Evolutionary conservation across 768 basidiomycete species (phyloP).

Genomic region (Candolleomyces eurysporus): DNA sequence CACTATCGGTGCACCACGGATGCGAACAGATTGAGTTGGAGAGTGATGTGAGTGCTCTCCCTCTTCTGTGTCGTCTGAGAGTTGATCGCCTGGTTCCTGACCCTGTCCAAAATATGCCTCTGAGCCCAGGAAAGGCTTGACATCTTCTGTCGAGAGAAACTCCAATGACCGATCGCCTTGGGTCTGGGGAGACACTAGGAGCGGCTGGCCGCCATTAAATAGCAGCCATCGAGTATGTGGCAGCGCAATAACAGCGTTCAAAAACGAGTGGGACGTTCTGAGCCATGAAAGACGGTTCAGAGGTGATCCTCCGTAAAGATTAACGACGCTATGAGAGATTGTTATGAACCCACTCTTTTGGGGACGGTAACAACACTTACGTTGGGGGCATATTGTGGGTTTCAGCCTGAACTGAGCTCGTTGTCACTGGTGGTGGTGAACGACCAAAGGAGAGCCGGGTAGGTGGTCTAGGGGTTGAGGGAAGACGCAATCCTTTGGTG

Average conservation of each 20-base stretch:
- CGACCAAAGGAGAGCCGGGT: not conserved
- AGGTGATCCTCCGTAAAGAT: slow-evolving; percentile 59
- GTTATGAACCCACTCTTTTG: no score
- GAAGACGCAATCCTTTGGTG: slow-evolving; percentile 4
- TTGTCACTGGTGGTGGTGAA: not conserved
- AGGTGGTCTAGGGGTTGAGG: not conserved
- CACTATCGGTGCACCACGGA: slow-evolving; percentile 59
- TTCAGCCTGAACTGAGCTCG: not conserved
- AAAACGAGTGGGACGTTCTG: slow-evolving; percentile 67
- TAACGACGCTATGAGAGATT: slow-evolving; percentile 24
- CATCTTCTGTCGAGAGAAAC: slow-evolving; percentile 56
- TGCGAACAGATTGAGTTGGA: slow-evolving; percentile 53
- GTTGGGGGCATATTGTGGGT: slow-evolving; percentile 15
- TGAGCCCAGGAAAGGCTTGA: slow-evolving; percentile 63
- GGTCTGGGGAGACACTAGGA: slow-evolving; percentile 42
- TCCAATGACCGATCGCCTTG: slow-evolving; percentile 38
- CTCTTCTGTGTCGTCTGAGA: slow-evolving; percentile 27
- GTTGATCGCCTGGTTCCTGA: slow-evolving; percentile 38
- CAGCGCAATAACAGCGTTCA: slow-evolving; percentile 64
- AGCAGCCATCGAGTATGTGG: slow-evolving; percentile 73
- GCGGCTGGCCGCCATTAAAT: slow-evolving; percentile 71
- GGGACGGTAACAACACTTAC: slow-evolving; percentile 12
- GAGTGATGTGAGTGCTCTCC: slow-evolving; percentile 22
- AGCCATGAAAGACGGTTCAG: slow-evolving; percentile 84
- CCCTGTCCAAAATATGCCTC: slow-evolving; percentile 74